phyloP scores from a whole-genome alignment of 2,329 filamentous ascomycete genomes.

The Lojkania enalia region DNA sequence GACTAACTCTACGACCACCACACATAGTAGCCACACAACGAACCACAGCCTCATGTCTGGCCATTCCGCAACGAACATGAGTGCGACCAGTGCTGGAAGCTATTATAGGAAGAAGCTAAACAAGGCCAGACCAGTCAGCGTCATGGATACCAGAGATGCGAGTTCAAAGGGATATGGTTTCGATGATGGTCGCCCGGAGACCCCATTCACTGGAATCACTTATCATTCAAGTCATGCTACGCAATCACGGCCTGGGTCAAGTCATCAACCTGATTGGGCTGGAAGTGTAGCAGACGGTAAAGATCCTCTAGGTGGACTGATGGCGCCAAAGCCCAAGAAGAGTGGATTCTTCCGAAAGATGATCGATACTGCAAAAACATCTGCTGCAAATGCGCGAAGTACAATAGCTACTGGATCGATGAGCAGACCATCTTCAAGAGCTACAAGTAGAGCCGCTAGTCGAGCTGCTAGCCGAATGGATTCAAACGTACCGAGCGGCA shows the following conservation, averaged over 20 bases:
- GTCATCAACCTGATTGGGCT: constrained; percentile 54
- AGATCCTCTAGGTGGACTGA: constrained; percentile 75
- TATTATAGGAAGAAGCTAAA: constrained; percentile 73
- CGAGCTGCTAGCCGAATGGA: constrained; percentile 44
- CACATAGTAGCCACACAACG: constrained; percentile 70
- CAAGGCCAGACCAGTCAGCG: constrained; percentile 62
- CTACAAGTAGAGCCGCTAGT: constrained; percentile 45
- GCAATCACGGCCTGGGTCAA: constrained; percentile 59
- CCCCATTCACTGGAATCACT: constrained; percentile 72
- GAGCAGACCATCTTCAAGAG: constrained; percentile 48
- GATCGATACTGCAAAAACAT: constrained; percentile 89
- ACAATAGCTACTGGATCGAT: constrained; percentile 69
- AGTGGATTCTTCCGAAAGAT: constrained; percentile 95
- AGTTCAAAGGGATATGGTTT: constrained; percentile 42
- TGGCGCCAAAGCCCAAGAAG: constrained; percentile 73
- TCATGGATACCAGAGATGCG: constrained; percentile 59
- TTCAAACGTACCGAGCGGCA: constrained; percentile 54
- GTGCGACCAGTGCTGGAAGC: constrained; percentile 93
- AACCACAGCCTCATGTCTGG: constrained; percentile 92
- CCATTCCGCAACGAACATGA: constrained; percentile 84
- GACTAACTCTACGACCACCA: constrained; percentile 74
- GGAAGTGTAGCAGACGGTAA: constrained; percentile 64
- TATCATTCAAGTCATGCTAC: constrained; percentile 89
- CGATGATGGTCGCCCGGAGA: constrained; percentile 52
- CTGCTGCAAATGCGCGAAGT: constrained; percentile 84